These are phyloP conservation scores for Colletotrichum camelliae DNA, from an alignment of 2,329 filamentous ascomycete species.

Conservation along the genomic window DNA sequence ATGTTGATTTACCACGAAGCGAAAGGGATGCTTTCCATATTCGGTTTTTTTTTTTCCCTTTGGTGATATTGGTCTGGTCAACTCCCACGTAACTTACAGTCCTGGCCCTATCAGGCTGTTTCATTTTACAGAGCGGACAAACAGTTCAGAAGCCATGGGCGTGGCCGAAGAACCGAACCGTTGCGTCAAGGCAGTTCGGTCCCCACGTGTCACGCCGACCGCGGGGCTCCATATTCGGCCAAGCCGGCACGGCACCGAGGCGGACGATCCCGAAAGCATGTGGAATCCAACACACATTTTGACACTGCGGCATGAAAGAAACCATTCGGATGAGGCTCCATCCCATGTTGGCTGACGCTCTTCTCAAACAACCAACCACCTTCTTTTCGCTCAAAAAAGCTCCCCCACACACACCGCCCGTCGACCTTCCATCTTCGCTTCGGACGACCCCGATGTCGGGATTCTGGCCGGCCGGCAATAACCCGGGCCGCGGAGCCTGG, in stretches of 20 bases:
- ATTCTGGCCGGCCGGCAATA: conserved; percentile 11
- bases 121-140: background rate
- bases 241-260: conserved; percentile 10
- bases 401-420: background rate
- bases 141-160: background rate
- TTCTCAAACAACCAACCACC: background rate
- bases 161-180: background rate
- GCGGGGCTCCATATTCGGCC: background rate
- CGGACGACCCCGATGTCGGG: conserved; percentile 12
- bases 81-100: background rate
- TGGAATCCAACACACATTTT: background rate
- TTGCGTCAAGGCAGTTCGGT: background rate
- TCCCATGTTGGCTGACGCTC: background rate
- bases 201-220: background rate
- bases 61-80: background rate
- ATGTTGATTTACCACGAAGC: background rate
- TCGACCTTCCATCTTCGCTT: background rate
- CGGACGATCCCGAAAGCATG: background rate
- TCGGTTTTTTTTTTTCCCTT: background rate
- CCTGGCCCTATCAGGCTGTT: background rate
- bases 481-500: conserved; percentile 2
- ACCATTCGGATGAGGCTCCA: background rate
- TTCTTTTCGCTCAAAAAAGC: background rate
- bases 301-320: background rate
- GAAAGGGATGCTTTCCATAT: background rate